phyloP scores from a whole-genome alignment of 345 rosid species.

The Microcos paniculata region DNA sequence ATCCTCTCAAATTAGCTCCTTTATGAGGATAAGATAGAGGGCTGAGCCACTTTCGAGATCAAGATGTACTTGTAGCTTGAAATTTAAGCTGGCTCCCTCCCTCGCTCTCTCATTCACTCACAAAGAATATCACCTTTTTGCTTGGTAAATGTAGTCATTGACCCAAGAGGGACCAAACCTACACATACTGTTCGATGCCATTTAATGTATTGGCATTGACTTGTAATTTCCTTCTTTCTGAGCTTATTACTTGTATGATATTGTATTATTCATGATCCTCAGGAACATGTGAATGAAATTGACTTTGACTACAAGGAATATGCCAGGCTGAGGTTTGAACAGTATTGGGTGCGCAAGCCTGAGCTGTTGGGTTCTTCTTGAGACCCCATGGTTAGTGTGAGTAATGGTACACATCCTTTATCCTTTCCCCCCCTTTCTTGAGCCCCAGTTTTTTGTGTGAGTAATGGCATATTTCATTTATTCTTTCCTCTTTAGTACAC shows the following conservation, averaged over 20 bases:
- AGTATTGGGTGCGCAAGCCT: constrained; percentile 48
- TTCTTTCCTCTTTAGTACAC: background rate
- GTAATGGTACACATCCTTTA: background rate
- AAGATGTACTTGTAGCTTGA: background rate
- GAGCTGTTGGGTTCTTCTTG: constrained; percentile 33
- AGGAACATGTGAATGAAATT: constrained; percentile 60
- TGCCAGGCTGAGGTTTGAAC: constrained; percentile 63
- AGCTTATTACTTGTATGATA: background rate
- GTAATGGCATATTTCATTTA: background rate
- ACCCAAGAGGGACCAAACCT: background rate
- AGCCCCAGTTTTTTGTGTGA: background rate
- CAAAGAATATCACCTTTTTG: background rate
- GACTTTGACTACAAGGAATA: constrained; percentile 69
- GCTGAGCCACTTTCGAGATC: background rate
- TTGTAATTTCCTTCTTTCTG: background rate
- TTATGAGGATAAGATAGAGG: background rate
- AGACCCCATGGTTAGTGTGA: background rate
- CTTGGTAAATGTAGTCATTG: background rate
- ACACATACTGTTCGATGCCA: background rate
- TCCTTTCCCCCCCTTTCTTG: constrained; percentile 11
- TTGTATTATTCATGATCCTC: constrained; percentile 20
- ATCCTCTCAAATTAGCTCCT: background rate
- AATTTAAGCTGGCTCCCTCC: background rate
- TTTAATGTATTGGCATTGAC: background rate
- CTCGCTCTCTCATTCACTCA: background rate